phyloP scores from a whole-genome alignment of 345 rosid species.

The Ceriops decandra region DNA sequence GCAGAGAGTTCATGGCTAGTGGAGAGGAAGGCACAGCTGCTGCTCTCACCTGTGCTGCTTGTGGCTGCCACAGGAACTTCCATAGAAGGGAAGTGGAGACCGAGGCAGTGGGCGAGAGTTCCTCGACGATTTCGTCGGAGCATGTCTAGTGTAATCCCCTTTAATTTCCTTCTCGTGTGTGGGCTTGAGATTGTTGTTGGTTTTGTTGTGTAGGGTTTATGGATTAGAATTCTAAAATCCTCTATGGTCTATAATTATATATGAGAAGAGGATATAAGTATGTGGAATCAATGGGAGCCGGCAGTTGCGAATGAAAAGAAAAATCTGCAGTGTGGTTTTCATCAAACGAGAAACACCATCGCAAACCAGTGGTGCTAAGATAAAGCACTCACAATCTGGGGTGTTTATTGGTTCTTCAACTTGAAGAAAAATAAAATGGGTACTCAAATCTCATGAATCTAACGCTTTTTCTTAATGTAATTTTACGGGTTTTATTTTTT shows the following conservation, averaged over 20 bases:
- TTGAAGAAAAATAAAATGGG: neutral
- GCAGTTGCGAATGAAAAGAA: neutral
- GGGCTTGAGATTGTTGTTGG: conserved; percentile 1
- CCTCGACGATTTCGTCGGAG: conserved; percentile 24
- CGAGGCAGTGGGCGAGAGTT: conserved; percentile 54
- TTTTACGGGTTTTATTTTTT: too few species aligned
- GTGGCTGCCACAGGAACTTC: conserved; percentile 35
- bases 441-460: neutral
- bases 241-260: neutral
- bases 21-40: conserved; percentile 34
- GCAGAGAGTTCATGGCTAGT: conserved; percentile 81
- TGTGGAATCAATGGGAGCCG: neutral
- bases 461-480: too few species aligned
- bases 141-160: conserved; percentile 12
- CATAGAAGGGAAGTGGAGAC: conserved; percentile 44
- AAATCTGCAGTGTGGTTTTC: conserved; percentile 12
- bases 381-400: too few species aligned
- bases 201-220: conserved; percentile 10
- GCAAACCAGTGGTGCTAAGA: too few species aligned
- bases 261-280: too few species aligned
- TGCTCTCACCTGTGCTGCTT: conserved; percentile 36
- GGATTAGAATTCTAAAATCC: neutral
- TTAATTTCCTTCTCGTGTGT: conserved; percentile 5
- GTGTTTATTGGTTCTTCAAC: too few species aligned
- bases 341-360: too few species aligned